Evolutionary conservation across 768 basidiomycete genomes (phyloP).

Genomic region (Suillus sp.): DNA sequence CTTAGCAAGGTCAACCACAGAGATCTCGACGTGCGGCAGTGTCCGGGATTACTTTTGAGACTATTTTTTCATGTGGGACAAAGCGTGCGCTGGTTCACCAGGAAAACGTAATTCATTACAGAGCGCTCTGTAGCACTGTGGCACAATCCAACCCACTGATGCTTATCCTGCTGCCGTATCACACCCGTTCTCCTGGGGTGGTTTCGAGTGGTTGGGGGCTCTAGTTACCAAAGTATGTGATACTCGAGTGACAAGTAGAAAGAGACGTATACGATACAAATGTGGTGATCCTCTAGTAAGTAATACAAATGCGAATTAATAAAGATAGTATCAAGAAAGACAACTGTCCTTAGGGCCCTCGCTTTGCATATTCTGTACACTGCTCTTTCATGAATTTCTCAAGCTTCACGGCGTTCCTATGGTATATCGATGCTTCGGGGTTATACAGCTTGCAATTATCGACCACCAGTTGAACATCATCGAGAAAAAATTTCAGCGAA

Average conservation of each 20-base stretch:
- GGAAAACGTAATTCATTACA: too few relatives aligned
- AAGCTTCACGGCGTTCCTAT: constrained; percentile 81
- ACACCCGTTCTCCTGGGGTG: not conserved
- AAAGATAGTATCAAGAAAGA: constrained; percentile 12
- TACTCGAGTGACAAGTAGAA: not conserved
- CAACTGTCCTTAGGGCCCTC: constrained; percentile 9
- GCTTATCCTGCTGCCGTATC: not conserved
- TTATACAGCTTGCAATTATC: constrained; percentile 92
- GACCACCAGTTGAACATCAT: constrained; percentile 83
- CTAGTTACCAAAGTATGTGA: too few relatives aligned
- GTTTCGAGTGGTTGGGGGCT: too few relatives aligned
- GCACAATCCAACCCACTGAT: too few relatives aligned
- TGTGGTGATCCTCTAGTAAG: not conserved
- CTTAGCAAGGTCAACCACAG: not conserved
- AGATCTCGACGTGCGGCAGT: not conserved
- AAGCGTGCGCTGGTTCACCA: not conserved
- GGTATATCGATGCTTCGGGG: constrained; percentile 74
- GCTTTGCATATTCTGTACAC: constrained; percentile 33
- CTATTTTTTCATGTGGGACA: not conserved
- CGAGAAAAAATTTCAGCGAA: constrained; percentile 69
- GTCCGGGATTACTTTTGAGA: not conserved
- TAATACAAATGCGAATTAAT: constrained; percentile 8
- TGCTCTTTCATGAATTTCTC: constrained; percentile 74
- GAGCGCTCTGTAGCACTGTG: too few relatives aligned
- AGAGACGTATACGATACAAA: not conserved